Evolutionary conservation across 805 yeast genomes (phyloP).

Genomic region (Kazachstania africana): DNA sequence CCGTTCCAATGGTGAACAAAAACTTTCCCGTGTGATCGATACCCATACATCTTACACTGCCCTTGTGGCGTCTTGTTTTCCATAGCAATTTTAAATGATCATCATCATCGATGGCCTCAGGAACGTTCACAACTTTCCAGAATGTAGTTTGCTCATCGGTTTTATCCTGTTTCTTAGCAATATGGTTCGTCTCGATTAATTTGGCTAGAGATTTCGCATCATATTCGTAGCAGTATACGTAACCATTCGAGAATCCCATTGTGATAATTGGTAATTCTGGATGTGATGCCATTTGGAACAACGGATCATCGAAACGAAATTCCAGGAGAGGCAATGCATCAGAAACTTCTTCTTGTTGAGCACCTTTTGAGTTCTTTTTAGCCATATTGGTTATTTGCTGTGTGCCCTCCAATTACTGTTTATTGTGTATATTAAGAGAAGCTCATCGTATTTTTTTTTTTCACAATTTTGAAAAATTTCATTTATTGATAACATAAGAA

Average conservation of each 20-base stretch:
- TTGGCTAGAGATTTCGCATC: conserved; percentile 34
- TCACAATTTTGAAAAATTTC: no score
- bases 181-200: conserved; percentile 10
- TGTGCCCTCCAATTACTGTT: no score
- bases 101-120: conserved; percentile 10
- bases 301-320: conserved; percentile 39
- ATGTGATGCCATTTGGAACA: conserved; percentile 71
- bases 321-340: conserved; percentile 26
- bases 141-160: conserved; percentile 13
- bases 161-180: conserved; percentile 17
- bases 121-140: conserved; percentile 31
- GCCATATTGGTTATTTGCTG: conserved; percentile 1
- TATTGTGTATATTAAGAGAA: no score
- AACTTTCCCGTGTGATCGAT: conserved; percentile 42
- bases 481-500: no score
- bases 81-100: conserved; percentile 37
- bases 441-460: no score
- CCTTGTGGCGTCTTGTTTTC: conserved; percentile 87
- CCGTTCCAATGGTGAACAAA: conserved; percentile 68
- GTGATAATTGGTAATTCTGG: conserved; percentile 56
- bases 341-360: conserved; percentile 4
- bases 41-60: conserved; percentile 64
- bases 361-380: conserved; percentile 10
- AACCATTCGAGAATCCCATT: conserved; percentile 76
- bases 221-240: conserved; percentile 51